These are phyloP conservation scores for Amanita polypyramis DNA, from an alignment of 768 basidiomycete species.

Conservation along the genomic window DNA sequence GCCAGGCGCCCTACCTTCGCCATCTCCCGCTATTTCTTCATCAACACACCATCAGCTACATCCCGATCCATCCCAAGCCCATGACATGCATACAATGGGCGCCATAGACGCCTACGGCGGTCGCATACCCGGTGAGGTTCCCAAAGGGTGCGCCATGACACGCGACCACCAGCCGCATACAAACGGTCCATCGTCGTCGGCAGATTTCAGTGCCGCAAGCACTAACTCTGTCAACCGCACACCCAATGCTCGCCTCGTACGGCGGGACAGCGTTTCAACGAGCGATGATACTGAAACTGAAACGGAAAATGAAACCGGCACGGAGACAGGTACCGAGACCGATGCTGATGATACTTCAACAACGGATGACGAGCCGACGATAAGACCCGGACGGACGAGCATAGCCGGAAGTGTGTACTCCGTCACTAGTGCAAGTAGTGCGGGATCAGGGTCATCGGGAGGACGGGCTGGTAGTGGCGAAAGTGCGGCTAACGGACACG, in stretches of 20 bases:
- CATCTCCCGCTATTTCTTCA: neutral
- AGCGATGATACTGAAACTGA: slow-evolving; percentile 25
- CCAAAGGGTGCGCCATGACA: slow-evolving; percentile 4
- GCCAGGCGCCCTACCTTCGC: neutral
- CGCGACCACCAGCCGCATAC: neutral
- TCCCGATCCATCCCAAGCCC: slow-evolving; percentile 6
- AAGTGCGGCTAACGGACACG: slow-evolving; percentile 10
- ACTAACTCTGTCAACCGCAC: neutral
- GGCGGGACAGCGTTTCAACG: slow-evolving; percentile 11
- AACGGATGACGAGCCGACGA: slow-evolving; percentile 80
- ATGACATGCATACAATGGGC: slow-evolving; percentile 30
- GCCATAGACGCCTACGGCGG: slow-evolving; percentile 45
- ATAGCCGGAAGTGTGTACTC: slow-evolving; percentile 19
- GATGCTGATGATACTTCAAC: slow-evolving; percentile 44
- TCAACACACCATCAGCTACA: slow-evolving; percentile 9
- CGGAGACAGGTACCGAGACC: slow-evolving; percentile 25
- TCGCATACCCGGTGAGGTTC: slow-evolving; percentile 19
- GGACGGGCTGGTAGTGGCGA: slow-evolving; percentile 4
- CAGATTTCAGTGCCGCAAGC: neutral
- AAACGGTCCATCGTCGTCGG: neutral
- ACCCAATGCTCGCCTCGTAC: slow-evolving; percentile 6
- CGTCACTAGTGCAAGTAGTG: slow-evolving; percentile 14
- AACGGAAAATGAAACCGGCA: slow-evolving; percentile 21
- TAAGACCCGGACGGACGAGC: slow-evolving; percentile 30
- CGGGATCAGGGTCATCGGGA: slow-evolving; percentile 16